These are phyloP conservation scores for Rosa rugosa DNA, from an alignment of 306 rosid species.

Conservation along the genomic window DNA sequence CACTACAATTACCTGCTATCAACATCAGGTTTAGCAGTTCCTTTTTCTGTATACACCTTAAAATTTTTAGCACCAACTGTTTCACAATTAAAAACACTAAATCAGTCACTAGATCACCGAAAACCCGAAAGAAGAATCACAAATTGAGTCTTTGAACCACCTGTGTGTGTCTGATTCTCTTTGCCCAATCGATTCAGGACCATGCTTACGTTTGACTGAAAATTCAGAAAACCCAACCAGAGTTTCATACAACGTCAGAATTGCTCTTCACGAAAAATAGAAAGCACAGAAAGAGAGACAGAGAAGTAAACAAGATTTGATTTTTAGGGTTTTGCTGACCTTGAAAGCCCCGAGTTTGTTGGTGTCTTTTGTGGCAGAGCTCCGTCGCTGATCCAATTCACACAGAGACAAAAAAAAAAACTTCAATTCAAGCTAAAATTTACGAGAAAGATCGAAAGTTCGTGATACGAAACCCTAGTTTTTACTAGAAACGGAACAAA, in stretches of 20 bases:
- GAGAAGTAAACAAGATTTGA: background rate
- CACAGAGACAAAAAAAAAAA: background rate
- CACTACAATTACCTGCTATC: slow-evolving; percentile 33
- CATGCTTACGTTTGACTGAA: slow-evolving; percentile 44
- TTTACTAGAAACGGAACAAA: background rate
- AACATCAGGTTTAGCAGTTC: slow-evolving; percentile 38
- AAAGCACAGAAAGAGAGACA: background rate
- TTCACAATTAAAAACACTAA: background rate
- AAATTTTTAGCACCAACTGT: slow-evolving; percentile 44
- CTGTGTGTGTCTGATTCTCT: slow-evolving; percentile 35
- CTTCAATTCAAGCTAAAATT: background rate
- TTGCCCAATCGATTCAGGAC: slow-evolving; percentile 32
- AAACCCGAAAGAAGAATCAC: slow-evolving; percentile 10
- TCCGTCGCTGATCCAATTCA: slow-evolving; percentile 10
- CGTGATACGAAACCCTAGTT: slow-evolving; percentile 2
- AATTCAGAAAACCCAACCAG: slow-evolving; percentile 18
- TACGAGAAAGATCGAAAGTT: background rate
- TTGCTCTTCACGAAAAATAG: background rate
- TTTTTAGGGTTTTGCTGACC: slow-evolving; percentile 15
- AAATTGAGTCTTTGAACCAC: slow-evolving; percentile 24
- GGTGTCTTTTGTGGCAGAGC: background rate
- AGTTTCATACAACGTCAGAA: background rate
- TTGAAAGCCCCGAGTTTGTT: slow-evolving; percentile 31
- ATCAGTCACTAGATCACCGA: background rate
- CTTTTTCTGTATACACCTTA: slow-evolving; percentile 54